A percentile compares a stretch with the other conserved stretches of the same genome.
Conservation (phyloP, 2,329 filamentous ascomycete species). For the Colletotrichum gigasporum region DNA sequence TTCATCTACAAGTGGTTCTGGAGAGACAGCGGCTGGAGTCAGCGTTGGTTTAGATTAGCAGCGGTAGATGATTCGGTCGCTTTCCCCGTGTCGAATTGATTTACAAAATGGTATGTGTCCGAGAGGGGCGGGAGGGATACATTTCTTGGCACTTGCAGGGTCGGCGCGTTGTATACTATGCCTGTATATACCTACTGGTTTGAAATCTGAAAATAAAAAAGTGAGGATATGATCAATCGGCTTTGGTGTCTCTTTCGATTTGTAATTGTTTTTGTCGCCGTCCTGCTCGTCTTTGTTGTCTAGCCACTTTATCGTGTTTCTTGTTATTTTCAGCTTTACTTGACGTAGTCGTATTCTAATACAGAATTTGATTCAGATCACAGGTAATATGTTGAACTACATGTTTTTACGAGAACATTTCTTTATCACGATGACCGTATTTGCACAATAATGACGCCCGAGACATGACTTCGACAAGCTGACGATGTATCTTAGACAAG, state of each 20-base stretch:
- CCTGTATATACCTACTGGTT: conserved; percentile 29
- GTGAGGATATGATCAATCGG: neutral
- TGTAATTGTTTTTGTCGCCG: too few species aligned
- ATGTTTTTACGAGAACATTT: too few species aligned
- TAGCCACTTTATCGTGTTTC: neutral
- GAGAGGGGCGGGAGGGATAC: conserved; percentile 19
- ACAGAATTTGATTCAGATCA: too few species aligned
- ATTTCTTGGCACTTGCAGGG: conserved; percentile 14
- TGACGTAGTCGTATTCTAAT: neutral
- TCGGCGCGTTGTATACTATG: conserved; percentile 27
- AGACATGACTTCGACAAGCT: too few species aligned
- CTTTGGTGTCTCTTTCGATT: neutral
- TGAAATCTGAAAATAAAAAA: conserved; percentile 17
- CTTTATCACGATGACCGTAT: too few species aligned
- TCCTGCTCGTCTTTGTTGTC: neutral
- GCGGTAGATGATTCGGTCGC: conserved; percentile 18
- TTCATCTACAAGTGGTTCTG: conserved; percentile 25
- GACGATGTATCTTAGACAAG: too few species aligned
- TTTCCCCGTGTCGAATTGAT: conserved; percentile 4
- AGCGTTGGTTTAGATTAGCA: conserved; percentile 16
- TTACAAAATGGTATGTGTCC: neutral
- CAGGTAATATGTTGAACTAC: too few species aligned
- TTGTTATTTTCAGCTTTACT: neutral
- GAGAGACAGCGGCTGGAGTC: conserved; percentile 18
- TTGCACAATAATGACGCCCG: too few species aligned